Conservation (phyloP, 176 grass and related monocot genomes). For the barley (Hordeum vulgare) region MorexV3_pseudomolecules_assembly NC_058519.1:624622201-624622700, state of each 20-base stretch:
- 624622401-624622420: not conserved
- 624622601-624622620: too few species aligned
- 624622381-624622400: slow-evolving; percentile 33
- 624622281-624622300: not conserved
- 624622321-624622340: slow-evolving; percentile 91
- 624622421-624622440: not conserved
- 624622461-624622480: too few species aligned
- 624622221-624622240: slow-evolving; percentile 99
- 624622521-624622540: too few species aligned
- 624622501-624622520: too few species aligned
- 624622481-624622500: too few species aligned
- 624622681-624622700: not conserved
- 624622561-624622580: too few species aligned
- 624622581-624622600: too few species aligned
- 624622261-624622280: slow-evolving; percentile 1
- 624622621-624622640: not conserved
- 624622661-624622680: slow-evolving; percentile 10
- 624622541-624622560: too few species aligned
- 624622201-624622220: slow-evolving; percentile 98
- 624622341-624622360: slow-evolving; percentile 99
- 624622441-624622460: not conserved
- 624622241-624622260: slow-evolving; percentile 25
- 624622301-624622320: slow-evolving; percentile 26
- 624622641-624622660: not conserved
- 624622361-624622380: slow-evolving; percentile 94